A percentile compares a stretch with the other conserved stretches of the same genome.
Evolutionary conservation across 1,284 basidiomycete species (phyloP).

Genomic region (Malassezia sp.): DNA sequence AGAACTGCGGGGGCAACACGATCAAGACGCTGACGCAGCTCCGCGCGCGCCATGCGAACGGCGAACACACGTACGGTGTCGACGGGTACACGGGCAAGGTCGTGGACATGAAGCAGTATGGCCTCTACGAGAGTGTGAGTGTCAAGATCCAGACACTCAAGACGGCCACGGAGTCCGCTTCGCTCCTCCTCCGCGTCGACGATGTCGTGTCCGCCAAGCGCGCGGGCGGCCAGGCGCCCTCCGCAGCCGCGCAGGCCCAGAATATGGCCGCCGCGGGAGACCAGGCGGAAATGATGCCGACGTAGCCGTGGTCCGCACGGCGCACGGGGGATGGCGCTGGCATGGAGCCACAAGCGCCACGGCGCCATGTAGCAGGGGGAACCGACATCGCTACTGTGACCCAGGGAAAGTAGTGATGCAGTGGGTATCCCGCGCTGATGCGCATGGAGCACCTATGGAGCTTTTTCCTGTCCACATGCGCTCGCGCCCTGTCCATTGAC

Average conservation of each 20-base stretch:
- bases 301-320: conserved; percentile 8
- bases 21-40: conserved; percentile 85
- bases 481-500: neutral
- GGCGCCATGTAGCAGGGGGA: neutral
- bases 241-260: conserved; percentile 3
- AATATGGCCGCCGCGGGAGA: conserved; percentile 17
- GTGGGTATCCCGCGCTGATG: no score
- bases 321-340: neutral
- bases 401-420: no score
- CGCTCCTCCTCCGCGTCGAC: conserved; percentile 82
- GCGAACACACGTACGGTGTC: conserved; percentile 80
- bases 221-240: neutral
- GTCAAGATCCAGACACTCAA: conserved; percentile 97
- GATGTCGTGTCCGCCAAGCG: conserved; percentile 73
- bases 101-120: conserved; percentile 87
- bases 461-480: no score
- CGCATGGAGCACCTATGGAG: no score
- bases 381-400: no score
- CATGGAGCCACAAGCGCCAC: neutral
- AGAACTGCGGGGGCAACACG: conserved; percentile 89
- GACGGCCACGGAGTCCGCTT: conserved; percentile 90
- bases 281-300: no score
- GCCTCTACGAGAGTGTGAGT: conserved; percentile 83
- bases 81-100: conserved; percentile 91
- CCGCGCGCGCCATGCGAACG: conserved; percentile 77